A percentile compares a stretch with the other conserved stretches of the same genome.
phyloP scores from a whole-genome alignment of 768 basidiomycete species.

The Phlegmacium glaucopus region DNA sequence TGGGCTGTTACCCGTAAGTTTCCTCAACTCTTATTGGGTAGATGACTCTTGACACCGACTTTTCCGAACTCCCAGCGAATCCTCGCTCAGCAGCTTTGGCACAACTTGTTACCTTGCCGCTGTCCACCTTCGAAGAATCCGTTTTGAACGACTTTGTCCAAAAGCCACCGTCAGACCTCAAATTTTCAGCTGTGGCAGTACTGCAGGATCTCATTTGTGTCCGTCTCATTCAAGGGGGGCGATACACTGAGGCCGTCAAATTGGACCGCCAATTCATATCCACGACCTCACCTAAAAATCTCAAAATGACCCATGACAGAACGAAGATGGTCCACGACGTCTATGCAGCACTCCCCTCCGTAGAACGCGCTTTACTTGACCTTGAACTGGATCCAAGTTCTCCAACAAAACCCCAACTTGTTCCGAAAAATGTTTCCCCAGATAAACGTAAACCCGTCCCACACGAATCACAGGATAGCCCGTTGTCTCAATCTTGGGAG shows the following conservation, averaged over 20 bases:
- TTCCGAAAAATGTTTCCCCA: conserved; percentile 10
- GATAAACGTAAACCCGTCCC: conserved; percentile 2
- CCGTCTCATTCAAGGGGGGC: conserved; percentile 70
- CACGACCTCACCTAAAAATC: conserved; percentile 34
- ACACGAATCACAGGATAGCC: conserved; percentile 23
- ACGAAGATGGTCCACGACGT: conserved; percentile 68
- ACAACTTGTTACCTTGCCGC: conserved; percentile 61
- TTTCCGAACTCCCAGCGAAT: conserved; percentile 37
- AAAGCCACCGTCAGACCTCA: conserved; percentile 46
- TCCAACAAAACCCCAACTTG: conserved; percentile 5
- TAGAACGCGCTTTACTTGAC: conserved; percentile 64
- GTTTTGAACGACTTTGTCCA: conserved; percentile 57
- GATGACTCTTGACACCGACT: conserved; percentile 3
- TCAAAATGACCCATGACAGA: conserved; percentile 48
- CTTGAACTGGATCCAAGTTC: conserved; percentile 16
- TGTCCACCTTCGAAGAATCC: conserved; percentile 62
- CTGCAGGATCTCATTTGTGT: conserved; percentile 79
- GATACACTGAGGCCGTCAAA: conserved; percentile 70
- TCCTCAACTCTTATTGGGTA: not conserved
- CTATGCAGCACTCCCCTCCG: conserved; percentile 55
- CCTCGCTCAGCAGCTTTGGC: conserved; percentile 56
- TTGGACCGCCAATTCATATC: conserved; percentile 62
- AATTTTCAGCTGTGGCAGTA: conserved; percentile 47
- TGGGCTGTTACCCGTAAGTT: conserved; percentile 71
- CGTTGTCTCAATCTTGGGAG: conserved; percentile 64